Evolutionary conservation across 768 basidiomycete genomes (phyloP).

Genomic region (Hericium coralloides): DNA sequence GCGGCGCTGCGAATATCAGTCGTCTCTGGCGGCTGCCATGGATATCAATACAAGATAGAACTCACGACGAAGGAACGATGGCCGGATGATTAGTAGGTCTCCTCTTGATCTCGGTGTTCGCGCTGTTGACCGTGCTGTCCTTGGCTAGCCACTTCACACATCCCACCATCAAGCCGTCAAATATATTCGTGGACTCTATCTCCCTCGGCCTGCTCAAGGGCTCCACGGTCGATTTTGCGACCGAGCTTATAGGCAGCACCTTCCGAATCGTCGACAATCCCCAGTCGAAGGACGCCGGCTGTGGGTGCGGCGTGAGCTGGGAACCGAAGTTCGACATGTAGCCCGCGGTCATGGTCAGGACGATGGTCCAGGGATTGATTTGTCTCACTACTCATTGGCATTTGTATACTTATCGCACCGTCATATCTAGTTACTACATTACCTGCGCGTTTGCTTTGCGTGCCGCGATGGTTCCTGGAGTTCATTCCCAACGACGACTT

Average conservation of each 20-base stretch:
- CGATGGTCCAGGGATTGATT: neutral
- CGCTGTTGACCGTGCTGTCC: neutral
- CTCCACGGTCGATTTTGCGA: conserved; percentile 82
- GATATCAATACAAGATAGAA: conserved; percentile 93
- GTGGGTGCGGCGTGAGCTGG: conserved; percentile 96
- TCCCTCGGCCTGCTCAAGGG: conserved; percentile 83
- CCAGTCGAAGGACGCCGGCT: conserved; percentile 81
- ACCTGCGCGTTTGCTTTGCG: too few relatives aligned
- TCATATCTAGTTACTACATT: too few relatives aligned
- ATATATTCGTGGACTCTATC: conserved; percentile 77
- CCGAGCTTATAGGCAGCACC: conserved; percentile 89
- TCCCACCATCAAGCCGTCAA: conserved; percentile 60
- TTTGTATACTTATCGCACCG: too few relatives aligned
- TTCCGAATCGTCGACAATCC: conserved; percentile 84
- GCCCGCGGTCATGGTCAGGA: neutral
- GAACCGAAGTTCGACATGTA: conserved; percentile 47
- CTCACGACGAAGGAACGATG: conserved; percentile 46
- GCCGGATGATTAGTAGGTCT: conserved; percentile 79
- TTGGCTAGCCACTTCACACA: conserved; percentile 57
- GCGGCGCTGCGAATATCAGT: conserved; percentile 76
- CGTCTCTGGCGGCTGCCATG: conserved; percentile 94
- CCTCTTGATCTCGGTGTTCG: neutral
- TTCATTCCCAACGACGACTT: too few relatives aligned
- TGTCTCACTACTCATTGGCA: too few relatives aligned
- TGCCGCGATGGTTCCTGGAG: too few relatives aligned